phyloP scores from a whole-genome alignment of 139 green algal genomes.

The Axilococcus clingmanii region DNA sequence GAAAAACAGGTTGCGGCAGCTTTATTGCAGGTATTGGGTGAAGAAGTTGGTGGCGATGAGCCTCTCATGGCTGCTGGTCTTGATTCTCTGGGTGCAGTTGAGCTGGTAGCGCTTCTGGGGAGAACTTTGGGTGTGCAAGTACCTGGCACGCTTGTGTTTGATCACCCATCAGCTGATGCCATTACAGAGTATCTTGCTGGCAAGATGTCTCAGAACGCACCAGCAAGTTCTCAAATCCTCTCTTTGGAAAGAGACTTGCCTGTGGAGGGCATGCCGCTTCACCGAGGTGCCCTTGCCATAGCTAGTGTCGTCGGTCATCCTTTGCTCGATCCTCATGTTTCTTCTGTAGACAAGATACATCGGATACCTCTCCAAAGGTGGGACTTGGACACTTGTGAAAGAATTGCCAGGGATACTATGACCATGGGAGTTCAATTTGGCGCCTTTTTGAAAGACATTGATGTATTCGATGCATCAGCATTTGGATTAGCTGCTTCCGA shows the following conservation, averaged over 20 bases:
- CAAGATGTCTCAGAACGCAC: slow-evolving; percentile 9
- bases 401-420: slow-evolving; percentile 8
- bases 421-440: slow-evolving; percentile 30
- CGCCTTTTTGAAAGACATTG: slow-evolving; percentile 33
- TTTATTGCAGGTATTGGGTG: slow-evolving; percentile 23
- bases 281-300: too few relatives aligned
- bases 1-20: slow-evolving; percentile 10
- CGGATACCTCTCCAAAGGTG: slow-evolving; percentile 39
- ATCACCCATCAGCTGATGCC: slow-evolving; percentile 44
- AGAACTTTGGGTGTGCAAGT: slow-evolving; percentile 35
- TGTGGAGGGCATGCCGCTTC: neutral
- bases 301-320: too few relatives aligned
- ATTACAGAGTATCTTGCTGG: slow-evolving; percentile 18
- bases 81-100: slow-evolving; percentile 44
- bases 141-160: slow-evolving; percentile 55
- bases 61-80: slow-evolving; percentile 56
- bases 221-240: neutral
- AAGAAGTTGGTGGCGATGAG: slow-evolving; percentile 21
- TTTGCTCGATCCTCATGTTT: slow-evolving; percentile 3
- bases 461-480: slow-evolving; percentile 42
- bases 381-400: slow-evolving; percentile 25
- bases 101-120: slow-evolving; percentile 55
- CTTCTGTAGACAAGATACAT: slow-evolving; percentile 19
- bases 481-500: slow-evolving; percentile 48
- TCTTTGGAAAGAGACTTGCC: neutral